Base-by-base conservation (phyloP, 352 stramenopile species). In the Phytophthora constricta region DNA sequence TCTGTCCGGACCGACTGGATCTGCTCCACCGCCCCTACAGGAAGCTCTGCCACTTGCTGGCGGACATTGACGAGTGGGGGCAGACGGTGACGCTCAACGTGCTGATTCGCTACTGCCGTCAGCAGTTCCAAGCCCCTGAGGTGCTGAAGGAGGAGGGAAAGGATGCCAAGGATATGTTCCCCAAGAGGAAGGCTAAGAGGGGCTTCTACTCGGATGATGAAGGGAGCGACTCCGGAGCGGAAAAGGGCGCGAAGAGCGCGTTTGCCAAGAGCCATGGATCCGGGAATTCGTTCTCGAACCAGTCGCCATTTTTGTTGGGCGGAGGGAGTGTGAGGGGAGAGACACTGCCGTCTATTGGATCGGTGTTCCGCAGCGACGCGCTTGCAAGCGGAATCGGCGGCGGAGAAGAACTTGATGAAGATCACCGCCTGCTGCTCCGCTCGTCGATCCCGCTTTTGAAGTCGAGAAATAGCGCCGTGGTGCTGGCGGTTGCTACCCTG, bases 41-140 rank as follows among this genome's bases (percentile, higher is more conserved):
- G 26, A 99, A 99, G 79, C 81, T 99, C 33, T 99, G 97, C 82
- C 96, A 99, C 70, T 79, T 99, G 55, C 76, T 99, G 19, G 97
- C 97, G 0, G 98, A 99, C 78, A 97, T 99, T 58, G 98, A 99
- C 82, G 98, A 99, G 74, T 99, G 98, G 98, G 95, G 94, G 7
- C 98, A 99, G 70, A 96, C 98, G 28, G 82, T 98, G n/a, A 87
- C 81, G 10, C 82, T 99, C 23, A 91, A 98, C 62, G 82, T 97
- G 51, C 83, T 99, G 41, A 91, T 91, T 33, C 74, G 96, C n/a
- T 99, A 99, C 86, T 97, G 94, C 65, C 83, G 97, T 46, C 89
- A 87, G 33, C 97, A 98, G 72, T 99, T 99, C 71, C 87, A 94
- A 62, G 89, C 96, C 65, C 97, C 97, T 0, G 71, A 89, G 26